These are phyloP conservation scores for Daldinia vernicosa DNA, from an alignment of 495 filamentous ascomycete genomes.

Conservation along the genomic window DNA sequence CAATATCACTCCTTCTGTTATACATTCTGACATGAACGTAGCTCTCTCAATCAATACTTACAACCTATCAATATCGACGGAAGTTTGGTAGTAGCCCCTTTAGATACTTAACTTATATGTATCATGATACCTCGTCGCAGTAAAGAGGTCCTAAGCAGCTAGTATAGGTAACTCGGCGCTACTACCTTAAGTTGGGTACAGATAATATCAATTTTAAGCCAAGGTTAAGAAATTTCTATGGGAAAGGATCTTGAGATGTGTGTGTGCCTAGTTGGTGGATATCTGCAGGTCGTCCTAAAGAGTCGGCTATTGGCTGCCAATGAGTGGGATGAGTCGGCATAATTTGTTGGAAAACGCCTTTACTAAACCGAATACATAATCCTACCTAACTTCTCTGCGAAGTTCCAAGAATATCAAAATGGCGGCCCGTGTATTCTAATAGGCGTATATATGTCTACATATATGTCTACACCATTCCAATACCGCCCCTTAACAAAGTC, in stretches of 20 bases:
- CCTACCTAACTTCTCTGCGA: not conserved
- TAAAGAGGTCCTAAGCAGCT: no score
- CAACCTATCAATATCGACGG: not conserved
- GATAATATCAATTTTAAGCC: no score
- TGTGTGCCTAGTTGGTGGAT: not conserved
- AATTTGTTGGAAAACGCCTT: not conserved
- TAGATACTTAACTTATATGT: not conserved
- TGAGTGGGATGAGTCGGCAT: not conserved
- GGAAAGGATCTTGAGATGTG: not conserved
- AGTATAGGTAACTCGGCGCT: no score
- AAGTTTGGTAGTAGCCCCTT: not conserved
- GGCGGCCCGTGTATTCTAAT: not conserved
- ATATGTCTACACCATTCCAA: not conserved
- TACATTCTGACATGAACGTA: not conserved
- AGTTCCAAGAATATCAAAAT: not conserved
- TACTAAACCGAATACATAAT: not conserved
- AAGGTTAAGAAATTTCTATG: not conserved
- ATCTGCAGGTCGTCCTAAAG: not conserved
- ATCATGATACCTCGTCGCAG: no score
- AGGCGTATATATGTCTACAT: not conserved
- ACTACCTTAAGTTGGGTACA: no score
- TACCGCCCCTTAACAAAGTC: not conserved
- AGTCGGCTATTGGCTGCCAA: not conserved
- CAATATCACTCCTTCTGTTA: not conserved
- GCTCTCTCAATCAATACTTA: not conserved